Conservation (phyloP, 805 yeast species). For the Crinitomyces ghanaensis region DNA sequence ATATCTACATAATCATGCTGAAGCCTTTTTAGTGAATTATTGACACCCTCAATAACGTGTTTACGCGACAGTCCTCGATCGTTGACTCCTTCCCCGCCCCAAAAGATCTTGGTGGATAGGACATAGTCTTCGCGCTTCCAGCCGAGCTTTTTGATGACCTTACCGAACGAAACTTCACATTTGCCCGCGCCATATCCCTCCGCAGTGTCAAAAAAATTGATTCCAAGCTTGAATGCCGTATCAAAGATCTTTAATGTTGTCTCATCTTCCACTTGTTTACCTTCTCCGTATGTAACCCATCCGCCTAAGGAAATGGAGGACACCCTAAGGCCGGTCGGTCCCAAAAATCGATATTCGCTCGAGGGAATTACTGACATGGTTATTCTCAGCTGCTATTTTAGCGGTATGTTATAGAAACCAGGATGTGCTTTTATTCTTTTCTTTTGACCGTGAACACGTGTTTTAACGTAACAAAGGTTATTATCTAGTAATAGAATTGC, state of each 20-base stretch:
- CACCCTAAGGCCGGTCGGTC: slow-evolving; percentile 24
- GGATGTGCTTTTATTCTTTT: no score
- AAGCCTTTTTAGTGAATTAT: slow-evolving; percentile 21
- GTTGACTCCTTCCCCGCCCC: slow-evolving; percentile 22
- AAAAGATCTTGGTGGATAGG: slow-evolving; percentile 24
- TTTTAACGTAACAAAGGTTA: no score
- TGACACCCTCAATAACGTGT: slow-evolving; percentile 24
- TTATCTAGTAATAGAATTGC: no score
- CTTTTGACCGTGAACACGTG: no score
- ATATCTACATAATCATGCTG: slow-evolving; percentile 25
- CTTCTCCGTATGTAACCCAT: slow-evolving; percentile 23
- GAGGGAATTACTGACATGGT: slow-evolving; percentile 10
- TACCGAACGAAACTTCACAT: slow-evolving; percentile 22
- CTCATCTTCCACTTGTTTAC: slow-evolving; percentile 18
- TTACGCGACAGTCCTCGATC: slow-evolving; percentile 23
- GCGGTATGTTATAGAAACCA: no score
- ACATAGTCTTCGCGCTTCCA: slow-evolving; percentile 24
- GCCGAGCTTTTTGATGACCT: slow-evolving; percentile 20
- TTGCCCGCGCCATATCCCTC: slow-evolving; percentile 22
- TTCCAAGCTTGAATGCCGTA: slow-evolving; percentile 23
- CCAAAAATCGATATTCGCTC: slow-evolving; percentile 23
- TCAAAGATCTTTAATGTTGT: slow-evolving; percentile 20
- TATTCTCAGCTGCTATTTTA: no score
- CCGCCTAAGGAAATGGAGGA: slow-evolving; percentile 26
- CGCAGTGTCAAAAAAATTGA: slow-evolving; percentile 26